phyloP scores from a whole-genome alignment of 2,329 filamentous ascomycete genomes.

The Claviceps africana region DNA sequence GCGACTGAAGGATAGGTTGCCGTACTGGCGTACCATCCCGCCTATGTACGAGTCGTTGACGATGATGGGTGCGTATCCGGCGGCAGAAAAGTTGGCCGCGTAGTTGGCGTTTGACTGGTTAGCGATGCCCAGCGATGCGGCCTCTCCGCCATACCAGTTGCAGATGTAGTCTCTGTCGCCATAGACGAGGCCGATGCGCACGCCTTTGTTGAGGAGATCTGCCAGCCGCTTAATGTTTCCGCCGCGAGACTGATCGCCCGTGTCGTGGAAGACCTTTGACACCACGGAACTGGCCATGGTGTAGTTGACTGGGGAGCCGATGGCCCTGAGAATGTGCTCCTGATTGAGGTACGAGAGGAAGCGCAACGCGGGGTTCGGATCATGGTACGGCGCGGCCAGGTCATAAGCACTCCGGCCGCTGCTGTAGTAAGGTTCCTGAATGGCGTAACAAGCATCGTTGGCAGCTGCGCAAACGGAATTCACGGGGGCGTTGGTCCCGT shows the following conservation, averaged over 20 bases:
- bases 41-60: conserved; percentile 55
- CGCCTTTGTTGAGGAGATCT: conserved; percentile 43
- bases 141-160: conserved; percentile 62
- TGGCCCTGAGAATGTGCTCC: conserved; percentile 37
- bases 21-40: conserved; percentile 62
- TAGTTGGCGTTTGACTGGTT: conserved; percentile 33
- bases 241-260: conserved; percentile 49
- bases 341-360: conserved; percentile 53
- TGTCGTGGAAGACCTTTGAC: conserved; percentile 30
- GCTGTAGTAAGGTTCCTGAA: conserved; percentile 42
- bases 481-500: conserved; percentile 24
- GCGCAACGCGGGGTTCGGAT: conserved; percentile 49
- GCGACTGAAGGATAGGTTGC: conserved; percentile 56
- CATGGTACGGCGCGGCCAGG: conserved; percentile 37
- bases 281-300: conserved; percentile 35
- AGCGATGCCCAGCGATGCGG: conserved; percentile 50
- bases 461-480: conserved; percentile 40
- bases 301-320: conserved; percentile 50
- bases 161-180: conserved; percentile 50
- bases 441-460: conserved; percentile 26
- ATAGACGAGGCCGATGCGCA: conserved; percentile 60
- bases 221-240: conserved; percentile 47
- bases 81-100: conserved; percentile 40
- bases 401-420: conserved; percentile 47
- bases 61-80: conserved; percentile 60